phyloP scores from a whole-genome alignment of 2,329 filamentous ascomycete genomes.

The Hirsutella thompsonii region DNA sequence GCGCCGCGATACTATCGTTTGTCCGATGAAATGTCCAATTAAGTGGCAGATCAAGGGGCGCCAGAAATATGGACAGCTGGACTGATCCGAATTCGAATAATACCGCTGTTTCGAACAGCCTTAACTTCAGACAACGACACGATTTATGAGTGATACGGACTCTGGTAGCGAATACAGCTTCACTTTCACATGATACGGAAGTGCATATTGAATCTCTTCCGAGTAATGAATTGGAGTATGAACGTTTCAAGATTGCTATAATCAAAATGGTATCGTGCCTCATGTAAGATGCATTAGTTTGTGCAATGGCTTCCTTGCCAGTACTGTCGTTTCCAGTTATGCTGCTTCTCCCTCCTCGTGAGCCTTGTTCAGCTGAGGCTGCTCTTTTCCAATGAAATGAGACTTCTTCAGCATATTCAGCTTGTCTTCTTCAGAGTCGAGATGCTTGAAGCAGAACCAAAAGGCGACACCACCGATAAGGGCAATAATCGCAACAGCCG shows the following conservation, averaged over 20 bases:
- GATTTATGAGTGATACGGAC: too few species aligned
- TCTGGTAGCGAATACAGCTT: too few species aligned
- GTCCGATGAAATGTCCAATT: neutral
- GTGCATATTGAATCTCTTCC: neutral
- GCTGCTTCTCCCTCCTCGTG: slow-evolving; percentile 4
- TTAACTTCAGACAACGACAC: too few species aligned
- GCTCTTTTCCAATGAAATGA: slow-evolving; percentile 25
- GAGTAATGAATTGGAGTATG: neutral
- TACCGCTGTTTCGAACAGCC: too few species aligned
- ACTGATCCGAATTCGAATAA: too few species aligned
- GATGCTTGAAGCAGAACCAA: slow-evolving; percentile 53
- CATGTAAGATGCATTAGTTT: neutral
- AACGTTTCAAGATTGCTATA: neutral
- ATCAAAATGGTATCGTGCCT: slow-evolving; percentile 3
- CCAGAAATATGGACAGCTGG: too few species aligned
- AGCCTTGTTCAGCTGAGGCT: slow-evolving; percentile 19
- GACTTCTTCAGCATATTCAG: slow-evolving; percentile 47
- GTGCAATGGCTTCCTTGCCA: neutral
- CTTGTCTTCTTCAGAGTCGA: slow-evolving; percentile 55
- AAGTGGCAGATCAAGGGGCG: too few species aligned
- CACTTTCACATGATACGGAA: too few species aligned
- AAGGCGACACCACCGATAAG: slow-evolving; percentile 50
- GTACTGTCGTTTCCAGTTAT: neutral
- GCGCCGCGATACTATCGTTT: slow-evolving; percentile 1
- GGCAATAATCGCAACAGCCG: slow-evolving; percentile 46